phyloP scores from a whole-genome alignment of 768 basidiomycete genomes.

The Boletales sp. region DNA sequence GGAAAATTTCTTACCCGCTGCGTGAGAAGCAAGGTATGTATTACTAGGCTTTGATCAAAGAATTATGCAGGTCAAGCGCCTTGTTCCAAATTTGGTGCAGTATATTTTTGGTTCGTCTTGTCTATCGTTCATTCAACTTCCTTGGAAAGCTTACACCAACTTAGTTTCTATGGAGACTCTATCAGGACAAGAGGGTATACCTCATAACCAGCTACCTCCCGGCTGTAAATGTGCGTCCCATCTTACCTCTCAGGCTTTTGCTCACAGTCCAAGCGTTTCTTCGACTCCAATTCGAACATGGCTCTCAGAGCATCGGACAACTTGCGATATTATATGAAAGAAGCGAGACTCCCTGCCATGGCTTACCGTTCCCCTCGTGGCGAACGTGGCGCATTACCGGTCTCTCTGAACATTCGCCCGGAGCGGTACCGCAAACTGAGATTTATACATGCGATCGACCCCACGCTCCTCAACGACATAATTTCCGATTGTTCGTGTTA shows the following conservation, averaged over 20 bases:
- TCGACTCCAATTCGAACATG: constrained; percentile 9
- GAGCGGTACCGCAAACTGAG: constrained; percentile 53
- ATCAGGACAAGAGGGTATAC: neutral
- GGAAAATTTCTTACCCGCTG: too few species aligned
- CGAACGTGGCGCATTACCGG: constrained; percentile 18
- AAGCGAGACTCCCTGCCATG: constrained; percentile 45
- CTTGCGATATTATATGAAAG: constrained; percentile 45
- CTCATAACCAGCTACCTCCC: neutral
- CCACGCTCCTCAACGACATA: constrained; percentile 28
- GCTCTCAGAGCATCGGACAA: constrained; percentile 37
- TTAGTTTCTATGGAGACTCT: constrained; percentile 18
- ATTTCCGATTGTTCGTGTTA: constrained; percentile 38
- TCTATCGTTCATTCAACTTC: neutral
- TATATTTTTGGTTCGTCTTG: constrained; percentile 9
- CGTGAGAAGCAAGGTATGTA: too few species aligned
- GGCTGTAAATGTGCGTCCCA: too few species aligned
- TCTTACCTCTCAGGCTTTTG: neutral
- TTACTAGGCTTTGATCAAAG: too few species aligned
- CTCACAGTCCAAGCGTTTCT: neutral
- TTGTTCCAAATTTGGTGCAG: constrained; percentile 10
- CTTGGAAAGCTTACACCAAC: neutral
- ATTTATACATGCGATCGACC: constrained; percentile 36
- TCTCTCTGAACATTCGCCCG: constrained; percentile 37
- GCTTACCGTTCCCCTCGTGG: constrained; percentile 33
- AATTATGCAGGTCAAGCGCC: neutral